These are phyloP conservation scores for Hyaloscypha bicolor DNA, from an alignment of 495 filamentous ascomycete genomes.

Conservation along the genomic window DNA sequence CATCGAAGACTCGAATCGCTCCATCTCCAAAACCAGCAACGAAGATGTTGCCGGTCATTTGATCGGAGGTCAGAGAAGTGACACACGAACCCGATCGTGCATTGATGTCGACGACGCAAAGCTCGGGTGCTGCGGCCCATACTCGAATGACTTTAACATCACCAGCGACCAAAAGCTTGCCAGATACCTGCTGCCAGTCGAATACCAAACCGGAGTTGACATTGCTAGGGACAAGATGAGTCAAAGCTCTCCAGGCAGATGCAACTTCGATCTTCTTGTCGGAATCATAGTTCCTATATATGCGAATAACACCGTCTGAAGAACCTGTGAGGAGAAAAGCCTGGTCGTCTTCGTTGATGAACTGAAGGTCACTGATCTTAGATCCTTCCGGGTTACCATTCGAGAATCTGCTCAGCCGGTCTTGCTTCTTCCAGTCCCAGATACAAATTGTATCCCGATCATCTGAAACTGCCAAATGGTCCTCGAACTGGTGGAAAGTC, in stretches of 20 bases:
- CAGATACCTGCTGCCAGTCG: slow-evolving; percentile 98
- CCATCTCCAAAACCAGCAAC: slow-evolving; percentile 96
- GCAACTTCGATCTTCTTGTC: slow-evolving; percentile 78
- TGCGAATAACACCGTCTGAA: slow-evolving; percentile 88
- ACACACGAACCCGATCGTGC: slow-evolving; percentile 95
- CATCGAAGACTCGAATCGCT: slow-evolving; percentile 93
- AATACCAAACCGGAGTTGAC: slow-evolving; percentile 94
- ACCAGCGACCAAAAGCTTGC: slow-evolving; percentile 89
- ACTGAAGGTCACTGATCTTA: slow-evolving; percentile 89
- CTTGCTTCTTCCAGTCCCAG: slow-evolving; percentile 86
- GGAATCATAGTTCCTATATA: slow-evolving; percentile 89
- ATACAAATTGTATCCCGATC: slow-evolving; percentile 86
- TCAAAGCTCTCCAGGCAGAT: slow-evolving; percentile 86
- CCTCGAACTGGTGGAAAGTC: slow-evolving; percentile 97
- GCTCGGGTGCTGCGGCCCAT: slow-evolving; percentile 93
- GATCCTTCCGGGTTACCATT: slow-evolving; percentile 91
- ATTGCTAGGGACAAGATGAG: slow-evolving; percentile 88
- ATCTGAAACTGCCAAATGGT: slow-evolving; percentile 92
- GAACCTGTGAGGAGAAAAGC: slow-evolving; percentile 92
- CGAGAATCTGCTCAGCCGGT: slow-evolving; percentile 79
- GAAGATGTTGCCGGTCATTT: slow-evolving; percentile 95
- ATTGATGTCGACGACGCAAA: slow-evolving; percentile 91
- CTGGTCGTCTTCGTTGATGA: slow-evolving; percentile 98
- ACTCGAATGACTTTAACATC: slow-evolving; percentile 94
- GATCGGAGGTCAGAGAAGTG: slow-evolving; percentile 92